Percentiles rank a stretch among this genome's conserved stretches.
Conservation (phyloP, 2,329 filamentous ascomycete species). For the Emergomyces orientalis region DNA sequence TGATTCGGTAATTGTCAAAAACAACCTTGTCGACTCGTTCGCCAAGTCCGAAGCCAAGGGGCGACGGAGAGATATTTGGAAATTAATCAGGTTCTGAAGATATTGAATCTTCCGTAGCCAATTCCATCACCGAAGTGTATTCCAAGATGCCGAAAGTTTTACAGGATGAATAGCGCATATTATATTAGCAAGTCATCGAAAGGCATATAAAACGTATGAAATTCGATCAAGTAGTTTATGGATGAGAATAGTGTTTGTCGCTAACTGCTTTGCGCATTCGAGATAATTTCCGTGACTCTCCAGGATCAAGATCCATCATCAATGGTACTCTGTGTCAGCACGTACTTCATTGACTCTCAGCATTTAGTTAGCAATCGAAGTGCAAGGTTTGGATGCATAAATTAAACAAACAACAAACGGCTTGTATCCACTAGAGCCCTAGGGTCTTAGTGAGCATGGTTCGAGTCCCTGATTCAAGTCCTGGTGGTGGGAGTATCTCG, state of each 20-base stretch:
- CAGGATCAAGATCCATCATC: neutral
- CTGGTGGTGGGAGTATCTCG: neutral
- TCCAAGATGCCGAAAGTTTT: neutral
- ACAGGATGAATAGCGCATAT: neutral
- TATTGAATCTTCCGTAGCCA: too few relatives aligned
- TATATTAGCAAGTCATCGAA: neutral
- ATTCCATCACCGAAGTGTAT: neutral
- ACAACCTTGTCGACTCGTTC: neutral
- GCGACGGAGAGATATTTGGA: neutral
- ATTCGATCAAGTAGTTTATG: neutral
- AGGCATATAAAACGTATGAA: neutral
- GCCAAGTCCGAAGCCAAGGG: neutral
- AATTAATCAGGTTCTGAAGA: neutral
- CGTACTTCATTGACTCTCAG: neutral
- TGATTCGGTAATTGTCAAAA: conserved; percentile 1
- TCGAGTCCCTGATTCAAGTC: neutral
- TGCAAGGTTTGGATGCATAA: neutral
- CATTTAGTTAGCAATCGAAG: neutral
- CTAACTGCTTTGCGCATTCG: neutral
- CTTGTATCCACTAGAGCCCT: neutral
- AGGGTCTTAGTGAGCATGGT: neutral
- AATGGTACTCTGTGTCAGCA: neutral
- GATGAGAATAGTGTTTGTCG: neutral
- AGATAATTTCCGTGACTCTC: neutral
- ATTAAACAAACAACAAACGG: neutral